Conservation (phyloP, 768 basidiomycete genomes). For the Phaeotremella fagi region DNA sequence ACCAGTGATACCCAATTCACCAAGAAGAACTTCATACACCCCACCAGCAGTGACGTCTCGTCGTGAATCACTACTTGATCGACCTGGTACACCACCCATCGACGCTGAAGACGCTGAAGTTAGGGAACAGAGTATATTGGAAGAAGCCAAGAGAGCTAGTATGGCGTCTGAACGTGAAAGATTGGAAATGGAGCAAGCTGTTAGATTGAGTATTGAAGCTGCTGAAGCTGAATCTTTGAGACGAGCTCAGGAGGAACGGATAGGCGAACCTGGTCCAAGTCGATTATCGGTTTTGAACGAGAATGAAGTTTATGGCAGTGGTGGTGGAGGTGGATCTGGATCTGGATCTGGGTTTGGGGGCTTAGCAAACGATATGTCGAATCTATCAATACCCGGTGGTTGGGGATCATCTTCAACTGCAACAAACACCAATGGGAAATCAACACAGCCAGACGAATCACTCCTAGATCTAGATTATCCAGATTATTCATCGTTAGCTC, state of each 20-base stretch:
- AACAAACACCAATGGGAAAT: neutral
- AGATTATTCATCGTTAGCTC: neutral
- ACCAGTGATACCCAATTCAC: neutral
- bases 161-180: conserved; percentile 27
- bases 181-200: conserved; percentile 38
- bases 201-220: conserved; percentile 33
- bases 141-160: conserved; percentile 37
- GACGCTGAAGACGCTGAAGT: conserved; percentile 27
- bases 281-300: neutral
- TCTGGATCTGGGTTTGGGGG: neutral
- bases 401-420: neutral
- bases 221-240: conserved; percentile 6
- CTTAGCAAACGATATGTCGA: neutral
- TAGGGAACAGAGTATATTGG: conserved; percentile 39
- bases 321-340: neutral
- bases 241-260: neutral
- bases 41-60: conserved; percentile 4
- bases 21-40: conserved; percentile 2
- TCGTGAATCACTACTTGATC: neutral
- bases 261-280: conserved; percentile 17
- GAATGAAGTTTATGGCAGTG: neutral
- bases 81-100: conserved; percentile 4
- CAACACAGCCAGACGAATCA: neutral
- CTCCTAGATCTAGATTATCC: neutral
- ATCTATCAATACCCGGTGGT: conserved; percentile 8